Base-by-base conservation (phyloP, 1,139 yeast species). In the Nakaseomyces nivariensis region DNA sequence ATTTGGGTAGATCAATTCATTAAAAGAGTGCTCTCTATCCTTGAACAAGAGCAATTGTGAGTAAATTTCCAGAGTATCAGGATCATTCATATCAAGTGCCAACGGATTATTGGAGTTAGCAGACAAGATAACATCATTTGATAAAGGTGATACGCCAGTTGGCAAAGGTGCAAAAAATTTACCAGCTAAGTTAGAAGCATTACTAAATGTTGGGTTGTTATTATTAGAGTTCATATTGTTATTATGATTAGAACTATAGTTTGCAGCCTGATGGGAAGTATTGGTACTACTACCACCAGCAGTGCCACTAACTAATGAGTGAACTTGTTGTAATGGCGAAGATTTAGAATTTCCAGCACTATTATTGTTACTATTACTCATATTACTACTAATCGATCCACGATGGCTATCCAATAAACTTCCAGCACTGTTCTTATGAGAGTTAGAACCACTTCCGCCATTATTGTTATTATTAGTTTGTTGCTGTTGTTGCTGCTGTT, bases 61-160 rank as follows among this genome's bases (percentile, higher is more conserved):
- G 68, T 87, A 92, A 50, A 88, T 74, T 58, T 89, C 96, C 64
- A 92, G 76, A 31, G 85, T 82, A 61, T 89, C 97, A 0, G 94
- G 85, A 60, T 89, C 96, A 64, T 92, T 92, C 60, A 92, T 78
- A 67, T 92, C 95, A 53, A 89, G 90, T 3, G 79, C 77, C 33
- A 70, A 55, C 32, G 76, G 72, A 45, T 73, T 65, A 50, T 68
- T 70, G 34, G 66, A 55, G 9, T 71, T 64, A 37, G 77, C 70
- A 9, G 85, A 84, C 49, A 78, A 70, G 38, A 75, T 75, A 17
- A 83, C 73, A 60, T 79, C 80, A 52, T 74, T 63, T 47, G 69
- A 60, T 24, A 41, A 29, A 27, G 44, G 44, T 29, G 44, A 41
- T 8, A 29, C 34, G 3, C 44, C 44, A 27, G 44, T 41, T 27